Conservation (phyloP, 2,329 filamentous ascomycete genomes). For the Periconia macrospinosa region DNA sequence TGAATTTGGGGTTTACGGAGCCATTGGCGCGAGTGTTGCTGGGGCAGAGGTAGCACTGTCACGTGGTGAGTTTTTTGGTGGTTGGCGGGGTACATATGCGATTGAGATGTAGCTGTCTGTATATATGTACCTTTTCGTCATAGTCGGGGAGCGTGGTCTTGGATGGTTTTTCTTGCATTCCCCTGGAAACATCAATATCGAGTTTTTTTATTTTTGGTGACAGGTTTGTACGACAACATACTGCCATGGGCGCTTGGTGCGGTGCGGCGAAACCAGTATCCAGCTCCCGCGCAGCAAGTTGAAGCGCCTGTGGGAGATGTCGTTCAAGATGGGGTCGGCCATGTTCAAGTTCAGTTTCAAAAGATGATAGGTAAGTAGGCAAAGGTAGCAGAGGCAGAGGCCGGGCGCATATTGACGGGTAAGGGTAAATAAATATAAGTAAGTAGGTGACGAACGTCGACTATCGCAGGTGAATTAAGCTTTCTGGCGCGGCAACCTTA, state of each 20-base stretch:
- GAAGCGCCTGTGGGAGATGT: constrained; percentile 90
- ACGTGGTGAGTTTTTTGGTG: constrained; percentile 19
- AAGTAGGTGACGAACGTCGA: constrained; percentile 19
- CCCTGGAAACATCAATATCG: constrained; percentile 35
- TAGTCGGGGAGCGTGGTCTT: constrained; percentile 68
- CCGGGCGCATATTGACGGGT: constrained; percentile 14
- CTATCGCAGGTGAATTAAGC: constrained; percentile 18
- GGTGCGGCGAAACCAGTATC: constrained; percentile 92
- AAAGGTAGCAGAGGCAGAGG: not conserved
- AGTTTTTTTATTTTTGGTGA: not conserved
- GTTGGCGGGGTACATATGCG: constrained; percentile 5
- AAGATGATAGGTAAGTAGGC: constrained; percentile 12
- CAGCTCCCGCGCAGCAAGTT: constrained; percentile 89
- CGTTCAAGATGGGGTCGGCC: constrained; percentile 68
- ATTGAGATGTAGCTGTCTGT: not conserved
- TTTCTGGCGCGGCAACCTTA: constrained; percentile 26
- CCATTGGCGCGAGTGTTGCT: constrained; percentile 87
- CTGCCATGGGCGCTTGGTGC: constrained; percentile 98
- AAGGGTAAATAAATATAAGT: constrained; percentile 21
- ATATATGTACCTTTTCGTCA: constrained; percentile 62
- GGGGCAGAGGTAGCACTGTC: constrained; percentile 89
- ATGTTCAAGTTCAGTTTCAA: too few relatives aligned
- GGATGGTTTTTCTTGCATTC: constrained; percentile 51
- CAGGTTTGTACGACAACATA: constrained; percentile 57
- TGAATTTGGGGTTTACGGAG: constrained; percentile 82